phyloP scores from a whole-genome alignment of 2,329 filamentous ascomycete species.

The Chrysoporthe deuterocubensis region DNA sequence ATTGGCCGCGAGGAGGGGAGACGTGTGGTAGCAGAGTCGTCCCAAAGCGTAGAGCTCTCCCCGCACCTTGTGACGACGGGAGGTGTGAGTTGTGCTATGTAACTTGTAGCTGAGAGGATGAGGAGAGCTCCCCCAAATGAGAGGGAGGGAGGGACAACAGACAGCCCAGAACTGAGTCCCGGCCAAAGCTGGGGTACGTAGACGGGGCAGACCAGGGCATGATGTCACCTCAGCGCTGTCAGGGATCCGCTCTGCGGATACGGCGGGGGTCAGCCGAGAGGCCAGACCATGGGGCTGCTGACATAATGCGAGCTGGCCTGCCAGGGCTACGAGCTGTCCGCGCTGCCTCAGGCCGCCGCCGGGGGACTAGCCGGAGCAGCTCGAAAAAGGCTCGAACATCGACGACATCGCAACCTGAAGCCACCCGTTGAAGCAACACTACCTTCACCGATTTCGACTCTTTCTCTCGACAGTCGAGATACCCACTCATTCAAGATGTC shows the following conservation, averaged over 20 bases:
- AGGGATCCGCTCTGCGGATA: neutral
- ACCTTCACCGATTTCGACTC: slow-evolving; percentile 38
- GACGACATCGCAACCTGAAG: slow-evolving; percentile 22
- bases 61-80: slow-evolving; percentile 26
- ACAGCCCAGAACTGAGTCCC: slow-evolving; percentile 8
- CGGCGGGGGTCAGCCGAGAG: neutral
- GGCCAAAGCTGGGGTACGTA: slow-evolving; percentile 27
- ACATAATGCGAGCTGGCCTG: slow-evolving; percentile 17
- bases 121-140: slow-evolving; percentile 4
- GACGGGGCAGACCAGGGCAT: slow-evolving; percentile 3
- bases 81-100: neutral
- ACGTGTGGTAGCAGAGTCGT: slow-evolving; percentile 6
- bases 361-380: slow-evolving; percentile 27
- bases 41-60: slow-evolving; percentile 19
- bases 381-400: slow-evolving; percentile 38
- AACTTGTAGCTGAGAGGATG: neutral
- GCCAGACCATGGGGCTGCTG: slow-evolving; percentile 4
- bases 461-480: slow-evolving; percentile 41
- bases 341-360: slow-evolving; percentile 28
- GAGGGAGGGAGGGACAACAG: neutral
- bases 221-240: slow-evolving; percentile 19
- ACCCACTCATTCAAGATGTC: slow-evolving; percentile 65
- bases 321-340: neutral
- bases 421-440: slow-evolving; percentile 35
- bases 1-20: slow-evolving; percentile 10